Percentiles rank a stretch among this genome's conserved stretches.
Evolutionary conservation across 1,284 basidiomycete species (phyloP).

Genomic region (Sanghuangporus weigelae): DNA sequence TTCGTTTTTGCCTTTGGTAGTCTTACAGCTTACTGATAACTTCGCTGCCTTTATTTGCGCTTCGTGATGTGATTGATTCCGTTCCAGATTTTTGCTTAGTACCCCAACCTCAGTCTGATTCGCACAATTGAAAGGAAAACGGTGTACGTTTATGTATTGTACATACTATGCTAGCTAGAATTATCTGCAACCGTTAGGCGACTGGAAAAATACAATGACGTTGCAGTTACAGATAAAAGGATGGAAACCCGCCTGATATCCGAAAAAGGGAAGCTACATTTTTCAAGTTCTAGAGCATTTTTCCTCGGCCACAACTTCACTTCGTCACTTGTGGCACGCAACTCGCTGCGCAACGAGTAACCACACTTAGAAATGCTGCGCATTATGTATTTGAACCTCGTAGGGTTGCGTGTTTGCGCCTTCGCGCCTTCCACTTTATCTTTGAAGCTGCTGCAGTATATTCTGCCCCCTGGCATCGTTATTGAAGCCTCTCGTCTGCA

Average conservation of each 20-base stretch:
- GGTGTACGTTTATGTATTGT: too few species aligned
- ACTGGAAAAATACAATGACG: too few species aligned
- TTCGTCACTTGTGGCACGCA: neutral
- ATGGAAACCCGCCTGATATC: too few species aligned
- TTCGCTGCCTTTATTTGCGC: neutral
- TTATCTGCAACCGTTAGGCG: too few species aligned
- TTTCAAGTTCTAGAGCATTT: too few species aligned
- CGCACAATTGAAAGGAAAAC: too few species aligned
- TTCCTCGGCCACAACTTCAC: neutral
- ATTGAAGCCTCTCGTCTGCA: neutral
- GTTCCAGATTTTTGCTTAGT: neutral
- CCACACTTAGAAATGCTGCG: neutral
- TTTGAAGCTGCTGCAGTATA: neutral
- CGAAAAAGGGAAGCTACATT: too few species aligned
- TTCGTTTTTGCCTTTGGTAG: neutral
- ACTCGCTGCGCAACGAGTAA: neutral
- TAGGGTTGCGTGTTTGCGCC: neutral
- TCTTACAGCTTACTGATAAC: neutral
- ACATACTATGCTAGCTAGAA: too few species aligned
- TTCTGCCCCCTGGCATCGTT: neutral
- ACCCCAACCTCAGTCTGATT: too few species aligned
- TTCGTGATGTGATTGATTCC: neutral
- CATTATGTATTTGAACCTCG: neutral
- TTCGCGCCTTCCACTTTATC: neutral
- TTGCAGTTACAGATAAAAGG: too few species aligned